Evolutionary conservation across 164 flowering plant species (phyloP), one percentile per base, ranked within the genome.

Genomic region (Nymphaea thermarum): DNA sequence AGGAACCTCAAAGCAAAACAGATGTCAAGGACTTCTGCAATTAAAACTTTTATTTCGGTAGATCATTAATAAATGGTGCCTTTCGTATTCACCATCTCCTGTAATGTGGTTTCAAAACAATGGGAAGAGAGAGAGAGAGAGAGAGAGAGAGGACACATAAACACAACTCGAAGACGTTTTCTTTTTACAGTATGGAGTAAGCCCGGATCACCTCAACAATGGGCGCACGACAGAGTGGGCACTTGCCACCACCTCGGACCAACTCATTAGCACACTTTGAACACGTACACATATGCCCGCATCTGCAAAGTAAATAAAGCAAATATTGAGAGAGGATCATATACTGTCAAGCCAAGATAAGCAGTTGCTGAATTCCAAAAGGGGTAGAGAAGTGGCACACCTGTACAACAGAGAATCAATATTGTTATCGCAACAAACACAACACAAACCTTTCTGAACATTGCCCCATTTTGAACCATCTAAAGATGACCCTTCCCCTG

Each of bases 241-340:
- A 93, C 74, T 88, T 93, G 43, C 88, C 94, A 65, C 74, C 80
- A 43, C 79, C 64, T 47, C 83, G 77, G 65, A 91, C 81, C 84
- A 93, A 77, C 71, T 83, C 83, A 61, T 81, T 82, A 25, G 98
- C 97, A 77, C 98, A 93, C 71, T 82, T 87, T 45, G 89, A 78
- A 80, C 98, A 93, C 45, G 91, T 78, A 78, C 96, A 87, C 98
- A 91, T 91, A 77, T 90, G 98, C 66, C 98, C 98, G 75, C 98
- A 93, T 82, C 98, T 93, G 89, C 66, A 78, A 8, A 55, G 42
- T 51, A n/a, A 61, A 15, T 25, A 61, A 61, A 25, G 41, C n/a
- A 11, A 47, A 47, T 12, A 47, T 47, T 47, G 12, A 47, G 55
- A 47, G 12, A 47, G 55, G 12, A 47, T 3, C 55, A 47, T 4